Evolutionary conservation across 176 grass and related monocot genomes (phyloP).

Genomic region (maize (Zea mays)): Zm-B73-REFERENCE-NAM-5.0 NC_050099.1:188408501-188409000

Average conservation of each 20-base stretch:
- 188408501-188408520: too few relatives aligned
- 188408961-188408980: conserved; percentile 45
- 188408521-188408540: too few relatives aligned
- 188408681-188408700: too few relatives aligned
- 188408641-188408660: too few relatives aligned
- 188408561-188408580: too few relatives aligned
- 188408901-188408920: conserved; percentile 54
- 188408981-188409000: conserved; percentile 21
- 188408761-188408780: neutral
- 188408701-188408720: too few relatives aligned
- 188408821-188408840: conserved; percentile 39
- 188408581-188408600: too few relatives aligned
- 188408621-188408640: too few relatives aligned
- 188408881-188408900: conserved; percentile 46
- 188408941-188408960: conserved; percentile 58
- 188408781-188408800: conserved; percentile 44
- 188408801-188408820: conserved; percentile 32
- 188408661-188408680: too few relatives aligned
- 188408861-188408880: conserved; percentile 72
- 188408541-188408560: too few relatives aligned
- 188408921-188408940: conserved; percentile 16
- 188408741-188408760: conserved; percentile 20
- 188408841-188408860: conserved; percentile 44
- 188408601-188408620: too few relatives aligned
- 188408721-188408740: too few relatives aligned